phyloP scores from a whole-genome alignment of 1,284 basidiomycete genomes.

The Trichosporon coremiiforme region DNA sequence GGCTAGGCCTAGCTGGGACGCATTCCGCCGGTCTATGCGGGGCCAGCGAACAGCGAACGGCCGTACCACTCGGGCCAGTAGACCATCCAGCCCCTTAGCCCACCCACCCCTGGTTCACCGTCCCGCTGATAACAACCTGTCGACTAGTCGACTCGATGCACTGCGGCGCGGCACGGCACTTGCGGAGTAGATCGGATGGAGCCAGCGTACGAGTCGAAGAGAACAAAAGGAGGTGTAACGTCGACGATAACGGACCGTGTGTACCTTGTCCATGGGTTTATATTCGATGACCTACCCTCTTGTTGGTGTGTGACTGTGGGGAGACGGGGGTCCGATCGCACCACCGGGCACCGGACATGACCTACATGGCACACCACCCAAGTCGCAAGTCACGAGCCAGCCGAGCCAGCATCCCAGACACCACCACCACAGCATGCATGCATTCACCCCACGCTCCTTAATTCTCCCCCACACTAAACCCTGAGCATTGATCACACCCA shows the following conservation, averaged over 20 bases:
- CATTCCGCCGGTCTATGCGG: background rate
- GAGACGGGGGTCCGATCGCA: no score
- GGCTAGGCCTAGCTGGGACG: background rate
- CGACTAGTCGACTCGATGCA: background rate
- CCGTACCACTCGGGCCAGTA: background rate
- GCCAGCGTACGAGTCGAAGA: no score
- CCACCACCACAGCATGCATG: background rate
- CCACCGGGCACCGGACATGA: background rate
- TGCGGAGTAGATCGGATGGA: no score
- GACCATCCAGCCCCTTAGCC: background rate
- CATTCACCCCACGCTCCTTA: slow-evolving; percentile 9
- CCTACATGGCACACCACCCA: background rate
- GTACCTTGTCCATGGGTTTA: no score
- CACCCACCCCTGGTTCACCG: background rate
- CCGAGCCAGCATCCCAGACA: background rate
- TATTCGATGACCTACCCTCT: no score
- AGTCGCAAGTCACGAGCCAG: background rate
- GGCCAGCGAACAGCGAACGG: background rate
- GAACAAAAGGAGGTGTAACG: no score
- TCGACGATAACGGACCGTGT: no score
- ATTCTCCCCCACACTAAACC: slow-evolving; percentile 16
- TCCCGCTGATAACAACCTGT: background rate
- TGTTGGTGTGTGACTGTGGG: no score
- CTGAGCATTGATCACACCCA: slow-evolving; percentile 12
- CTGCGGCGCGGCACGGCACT: no score